Evolutionary conservation across 768 basidiomycete species (phyloP).

Genomic region (Artomyces pyxidatus): DNA sequence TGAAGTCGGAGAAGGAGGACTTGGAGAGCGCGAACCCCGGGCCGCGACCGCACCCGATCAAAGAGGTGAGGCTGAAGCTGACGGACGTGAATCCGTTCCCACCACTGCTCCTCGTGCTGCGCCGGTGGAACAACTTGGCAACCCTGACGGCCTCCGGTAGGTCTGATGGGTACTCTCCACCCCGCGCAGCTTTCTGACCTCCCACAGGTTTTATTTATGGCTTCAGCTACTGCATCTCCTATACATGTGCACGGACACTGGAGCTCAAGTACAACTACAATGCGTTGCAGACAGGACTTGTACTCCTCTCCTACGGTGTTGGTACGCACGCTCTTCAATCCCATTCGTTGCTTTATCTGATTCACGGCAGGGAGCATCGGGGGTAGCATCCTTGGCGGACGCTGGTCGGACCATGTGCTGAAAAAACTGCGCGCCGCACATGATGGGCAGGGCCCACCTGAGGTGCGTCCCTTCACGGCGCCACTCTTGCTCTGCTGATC

Average conservation of each 20-base stretch:
- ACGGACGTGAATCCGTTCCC: constrained; percentile 69
- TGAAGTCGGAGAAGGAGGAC: constrained; percentile 3
- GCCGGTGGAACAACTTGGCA: constrained; percentile 56
- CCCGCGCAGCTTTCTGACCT: not conserved
- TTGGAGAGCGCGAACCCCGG: constrained; percentile 12
- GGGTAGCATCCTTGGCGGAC: constrained; percentile 51
- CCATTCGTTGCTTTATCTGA: not conserved
- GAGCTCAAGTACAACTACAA: constrained; percentile 53
- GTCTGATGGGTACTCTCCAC: constrained; percentile 6
- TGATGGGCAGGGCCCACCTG: constrained; percentile 47
- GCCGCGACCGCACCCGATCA: constrained; percentile 9
- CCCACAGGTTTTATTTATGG: constrained; percentile 59
- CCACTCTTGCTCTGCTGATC: too few species aligned
- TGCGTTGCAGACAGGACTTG: constrained; percentile 64
- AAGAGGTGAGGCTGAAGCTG: constrained; percentile 45
- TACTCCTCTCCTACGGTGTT: constrained; percentile 66
- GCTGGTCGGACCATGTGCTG: constrained; percentile 48
- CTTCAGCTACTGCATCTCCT: constrained; percentile 61
- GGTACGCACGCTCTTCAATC: constrained; percentile 31
- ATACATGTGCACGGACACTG: constrained; percentile 69
- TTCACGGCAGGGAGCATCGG: constrained; percentile 33
- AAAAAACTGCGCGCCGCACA: constrained; percentile 33
- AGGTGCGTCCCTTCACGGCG: constrained; percentile 40
- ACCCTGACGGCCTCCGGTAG: constrained; percentile 61
- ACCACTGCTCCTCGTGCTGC: constrained; percentile 51